Evolutionary conservation across 176 grass and related monocot species (phyloP).

Genomic region (Eremochloa ophiuroides): DNA sequence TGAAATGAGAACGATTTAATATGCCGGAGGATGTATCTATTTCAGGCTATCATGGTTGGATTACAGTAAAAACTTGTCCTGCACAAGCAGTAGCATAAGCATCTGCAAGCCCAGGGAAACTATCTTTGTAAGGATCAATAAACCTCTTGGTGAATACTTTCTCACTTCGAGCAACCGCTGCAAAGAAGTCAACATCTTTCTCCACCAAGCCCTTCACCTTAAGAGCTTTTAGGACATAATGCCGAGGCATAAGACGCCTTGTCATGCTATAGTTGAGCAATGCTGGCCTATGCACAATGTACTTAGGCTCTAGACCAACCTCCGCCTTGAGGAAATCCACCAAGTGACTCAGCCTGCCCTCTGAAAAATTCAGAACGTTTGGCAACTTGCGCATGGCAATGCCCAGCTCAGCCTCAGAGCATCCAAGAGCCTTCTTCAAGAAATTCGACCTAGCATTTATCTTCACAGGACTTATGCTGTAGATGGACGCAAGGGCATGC

Average conservation of each 20-base stretch:
- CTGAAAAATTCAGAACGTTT: background rate
- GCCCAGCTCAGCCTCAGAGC: conserved; percentile 19
- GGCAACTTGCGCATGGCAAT: conserved; percentile 14
- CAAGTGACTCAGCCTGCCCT: background rate
- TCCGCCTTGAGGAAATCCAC: too few relatives aligned
- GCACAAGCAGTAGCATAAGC: too few relatives aligned
- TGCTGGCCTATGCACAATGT: conserved; percentile 6
- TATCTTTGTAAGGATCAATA: conserved; percentile 8
- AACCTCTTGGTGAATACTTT: conserved; percentile 8
- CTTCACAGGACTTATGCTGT: background rate
- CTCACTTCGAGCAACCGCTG: rapidly evolving
- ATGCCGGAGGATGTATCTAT: too few relatives aligned
- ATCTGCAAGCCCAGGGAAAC: conserved; percentile 16
- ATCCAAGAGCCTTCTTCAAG: too few relatives aligned
- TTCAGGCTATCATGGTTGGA: too few relatives aligned
- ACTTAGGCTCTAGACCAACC: background rate
- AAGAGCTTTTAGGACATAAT: conserved; percentile 26
- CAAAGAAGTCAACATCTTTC: background rate
- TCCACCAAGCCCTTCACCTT: conserved; percentile 31
- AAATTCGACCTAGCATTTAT: background rate
- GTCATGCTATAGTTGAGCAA: conserved; percentile 26
- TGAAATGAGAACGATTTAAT: too few relatives aligned
- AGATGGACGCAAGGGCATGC: background rate
- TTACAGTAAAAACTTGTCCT: too few relatives aligned
- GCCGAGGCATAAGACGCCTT: conserved; percentile 28